Base-by-base conservation (phyloP, 176 grass and related monocot species). In the Themeda triandra region DNA sequence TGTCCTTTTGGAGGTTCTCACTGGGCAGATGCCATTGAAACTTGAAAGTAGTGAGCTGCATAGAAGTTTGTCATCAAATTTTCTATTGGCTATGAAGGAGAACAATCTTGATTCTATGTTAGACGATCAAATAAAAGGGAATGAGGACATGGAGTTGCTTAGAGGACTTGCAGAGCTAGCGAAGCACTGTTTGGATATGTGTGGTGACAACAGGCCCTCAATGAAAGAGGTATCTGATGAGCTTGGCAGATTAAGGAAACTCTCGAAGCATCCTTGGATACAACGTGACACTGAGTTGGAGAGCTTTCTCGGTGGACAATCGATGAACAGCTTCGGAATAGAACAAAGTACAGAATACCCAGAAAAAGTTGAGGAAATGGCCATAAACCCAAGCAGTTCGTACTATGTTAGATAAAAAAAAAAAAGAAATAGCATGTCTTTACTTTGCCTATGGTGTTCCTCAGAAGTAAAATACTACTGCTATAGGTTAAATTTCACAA, bases 141-240 rank as follows among this genome's bases (percentile, higher is more conserved):
- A 77, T 37, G 74, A 77, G 33, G 60, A 32, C 31, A 77, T 24
- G 11, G 74, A 77, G 21, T 60, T 77, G 51, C 51, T 77, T 28
- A 24, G 19, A 36, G 74, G 74, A 59, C 74, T 60, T n/a, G 74
- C 74, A 9, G 53, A 77, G 21, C 51, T 77, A 25, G 74, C 74
- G 0, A 77, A 77, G 12, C 30, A 59, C 1, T 77, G 74, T 35
- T 25, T 77, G 74, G 51, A 77, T 35, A 77, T 77, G 51, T 59
- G 51, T 4, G 23, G 74, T 25, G 74, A 59, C 2, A 60, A 59
- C 31, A 21, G 51, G 21, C 51, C 74, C 12, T 59, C 74, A 21
- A 77, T 77, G 74, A 60, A 60, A 56, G 74, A 77, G 35, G 74
- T 77, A 8, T 59, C 74, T 6, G 31, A 77, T 35, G 74, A 77